A percentile compares a stretch with the other conserved stretches of the same genome.
Conservation (phyloP, 106 monocot species). For the Dactylorhiza incarnata region DNA sequence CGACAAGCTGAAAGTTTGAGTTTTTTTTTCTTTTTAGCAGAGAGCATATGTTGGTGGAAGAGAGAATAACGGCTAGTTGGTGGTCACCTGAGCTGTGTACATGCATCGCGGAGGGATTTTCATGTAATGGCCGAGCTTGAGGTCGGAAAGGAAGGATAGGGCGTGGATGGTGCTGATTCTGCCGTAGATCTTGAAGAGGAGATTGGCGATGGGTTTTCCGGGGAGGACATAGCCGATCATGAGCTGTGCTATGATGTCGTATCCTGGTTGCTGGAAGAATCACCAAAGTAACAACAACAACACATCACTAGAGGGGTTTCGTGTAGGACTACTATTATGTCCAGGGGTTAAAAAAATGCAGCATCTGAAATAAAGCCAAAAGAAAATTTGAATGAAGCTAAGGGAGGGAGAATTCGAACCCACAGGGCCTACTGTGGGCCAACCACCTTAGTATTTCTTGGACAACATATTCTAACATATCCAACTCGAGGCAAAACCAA, state of each 20-base stretch:
- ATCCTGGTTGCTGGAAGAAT: constrained; percentile 74
- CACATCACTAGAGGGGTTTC: neutral
- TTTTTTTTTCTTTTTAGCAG: neutral
- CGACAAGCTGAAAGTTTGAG: constrained; percentile 45
- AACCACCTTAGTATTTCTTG: no score
- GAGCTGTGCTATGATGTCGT: constrained; percentile 87
- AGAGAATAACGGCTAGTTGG: neutral
- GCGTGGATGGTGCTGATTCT: constrained; percentile 86
- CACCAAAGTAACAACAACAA: neutral
- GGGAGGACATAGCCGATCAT: constrained; percentile 81
- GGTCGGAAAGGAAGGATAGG: constrained; percentile 70
- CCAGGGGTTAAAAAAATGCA: no score
- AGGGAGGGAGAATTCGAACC: no score
- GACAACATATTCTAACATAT: no score
- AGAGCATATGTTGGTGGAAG: neutral
- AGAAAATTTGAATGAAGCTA: no score
- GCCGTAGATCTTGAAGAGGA: constrained; percentile 86
- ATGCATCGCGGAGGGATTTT: constrained; percentile 87
- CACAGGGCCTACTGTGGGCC: no score
- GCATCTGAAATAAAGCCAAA: no score
- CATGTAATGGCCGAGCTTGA: constrained; percentile 97
- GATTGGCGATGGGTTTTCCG: constrained; percentile 79
- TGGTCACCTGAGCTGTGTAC: constrained; percentile 82
- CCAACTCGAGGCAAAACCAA: no score
- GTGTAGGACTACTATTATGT: neutral